Evolutionary conservation across 2,329 filamentous ascomycete genomes (phyloP).

Genomic region (Colletotrichum orbiculare): DNA sequence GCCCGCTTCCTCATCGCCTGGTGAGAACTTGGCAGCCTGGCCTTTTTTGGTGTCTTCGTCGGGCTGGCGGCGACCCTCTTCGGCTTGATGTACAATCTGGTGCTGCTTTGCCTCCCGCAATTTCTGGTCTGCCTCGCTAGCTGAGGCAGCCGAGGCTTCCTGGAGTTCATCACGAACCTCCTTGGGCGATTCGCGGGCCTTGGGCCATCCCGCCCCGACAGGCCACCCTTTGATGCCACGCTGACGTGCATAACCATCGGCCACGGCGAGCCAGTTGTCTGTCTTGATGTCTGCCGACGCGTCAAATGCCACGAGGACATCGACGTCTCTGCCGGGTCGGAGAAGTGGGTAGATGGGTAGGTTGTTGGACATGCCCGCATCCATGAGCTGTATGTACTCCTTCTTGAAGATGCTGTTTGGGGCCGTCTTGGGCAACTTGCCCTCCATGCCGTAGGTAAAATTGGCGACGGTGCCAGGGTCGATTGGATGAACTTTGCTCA

Average conservation of each 20-base stretch:
- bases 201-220: slow-evolving; percentile 93
- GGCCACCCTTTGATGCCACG: slow-evolving; percentile 95
- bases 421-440: slow-evolving; percentile 78
- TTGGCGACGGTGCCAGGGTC: slow-evolving; percentile 93
- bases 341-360: slow-evolving; percentile 95
- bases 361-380: slow-evolving; percentile 99
- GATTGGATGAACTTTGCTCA: slow-evolving; percentile 94
- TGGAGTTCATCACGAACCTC: slow-evolving; percentile 74
- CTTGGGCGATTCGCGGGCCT: slow-evolving; percentile 65
- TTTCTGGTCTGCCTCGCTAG: slow-evolving; percentile 71
- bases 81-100: slow-evolving; percentile 46
- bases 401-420: slow-evolving; percentile 79
- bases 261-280: slow-evolving; percentile 96
- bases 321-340: slow-evolving; percentile 86
- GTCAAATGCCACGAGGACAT: slow-evolving; percentile 93
- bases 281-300: slow-evolving; percentile 92
- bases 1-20: slow-evolving; percentile 57
- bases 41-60: slow-evolving; percentile 41
- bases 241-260: slow-evolving; percentile 91
- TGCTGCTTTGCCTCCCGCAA: slow-evolving; percentile 68
- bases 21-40: slow-evolving; percentile 51
- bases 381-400: slow-evolving; percentile 86
- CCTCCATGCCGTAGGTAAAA: slow-evolving; percentile 84
- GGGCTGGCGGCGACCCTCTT: slow-evolving; percentile 38
- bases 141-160: slow-evolving; percentile 70